Percentiles rank a stretch among this genome's conserved stretches.
phyloP scores from a whole-genome alignment of 345 rosid genomes.

The Citrus hindsii region DNA sequence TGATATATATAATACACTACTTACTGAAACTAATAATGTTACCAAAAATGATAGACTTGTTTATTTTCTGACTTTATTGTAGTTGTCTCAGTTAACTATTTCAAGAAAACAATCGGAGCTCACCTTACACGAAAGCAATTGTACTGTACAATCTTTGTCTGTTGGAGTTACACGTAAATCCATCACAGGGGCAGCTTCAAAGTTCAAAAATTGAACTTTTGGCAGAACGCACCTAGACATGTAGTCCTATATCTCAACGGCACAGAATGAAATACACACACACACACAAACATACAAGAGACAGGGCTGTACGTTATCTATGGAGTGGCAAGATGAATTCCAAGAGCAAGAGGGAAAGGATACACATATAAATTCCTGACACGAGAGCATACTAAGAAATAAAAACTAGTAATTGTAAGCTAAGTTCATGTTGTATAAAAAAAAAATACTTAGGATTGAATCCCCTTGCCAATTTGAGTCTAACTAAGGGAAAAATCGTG shows the following conservation, averaged over 20 bases:
- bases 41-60: neutral
- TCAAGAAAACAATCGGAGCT: conserved; percentile 10
- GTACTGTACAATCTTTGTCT: conserved; percentile 56
- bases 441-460: neutral
- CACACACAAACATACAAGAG: neutral
- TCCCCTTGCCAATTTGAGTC: too few relatives aligned
- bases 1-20: neutral
- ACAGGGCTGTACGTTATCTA: neutral
- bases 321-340: neutral
- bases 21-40: neutral
- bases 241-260: neutral
- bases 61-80: neutral
- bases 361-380: neutral
- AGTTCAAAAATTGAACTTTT: conserved; percentile 55
- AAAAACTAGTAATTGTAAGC: neutral
- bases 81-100: neutral
- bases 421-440: neutral
- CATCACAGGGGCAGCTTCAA: conserved; percentile 71
- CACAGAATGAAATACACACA: neutral
- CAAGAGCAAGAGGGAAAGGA: neutral
- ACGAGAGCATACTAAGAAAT: neutral
- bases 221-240: conserved; percentile 65
- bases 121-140: conserved; percentile 85
- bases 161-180: conserved; percentile 64
- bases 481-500: too few relatives aligned